Conservation (phyloP, 257 asterid genomes). For the Knoxia roxburghii region DNA sequence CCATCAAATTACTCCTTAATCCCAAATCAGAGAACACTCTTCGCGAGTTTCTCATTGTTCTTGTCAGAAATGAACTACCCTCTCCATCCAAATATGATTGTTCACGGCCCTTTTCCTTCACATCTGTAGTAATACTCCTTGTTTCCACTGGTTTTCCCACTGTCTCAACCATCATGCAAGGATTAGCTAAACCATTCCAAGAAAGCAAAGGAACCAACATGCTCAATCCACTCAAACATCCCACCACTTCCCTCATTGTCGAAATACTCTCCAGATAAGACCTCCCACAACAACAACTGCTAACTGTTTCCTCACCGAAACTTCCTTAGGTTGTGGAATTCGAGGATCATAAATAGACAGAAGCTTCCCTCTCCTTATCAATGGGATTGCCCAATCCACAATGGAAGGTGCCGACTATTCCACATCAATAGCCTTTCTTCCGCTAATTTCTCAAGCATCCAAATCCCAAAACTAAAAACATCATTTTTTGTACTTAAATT, state of each 20-base stretch:
- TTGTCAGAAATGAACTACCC: constrained; percentile 27
- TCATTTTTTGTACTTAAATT: constrained; percentile 67
- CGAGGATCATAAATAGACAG: constrained; percentile 58
- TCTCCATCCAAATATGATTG: constrained; percentile 16
- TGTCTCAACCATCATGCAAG: constrained; percentile 68
- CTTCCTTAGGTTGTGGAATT: constrained; percentile 53
- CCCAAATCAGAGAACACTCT: constrained; percentile 48
- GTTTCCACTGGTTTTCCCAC: constrained; percentile 55
- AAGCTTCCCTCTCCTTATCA: constrained; percentile 69
- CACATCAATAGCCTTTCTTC: constrained; percentile 82
- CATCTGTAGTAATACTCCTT: constrained; percentile 9
- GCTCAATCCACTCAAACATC: constrained; percentile 58
- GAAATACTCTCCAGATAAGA: constrained; percentile 76
- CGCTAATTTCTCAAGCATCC: constrained; percentile 78
- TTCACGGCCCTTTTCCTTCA: constrained; percentile 24
- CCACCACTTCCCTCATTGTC: constrained; percentile 65
- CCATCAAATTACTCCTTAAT: constrained; percentile 56
- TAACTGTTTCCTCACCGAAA: constrained; percentile 56
- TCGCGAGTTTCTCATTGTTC: constrained; percentile 34
- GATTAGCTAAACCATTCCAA: constrained; percentile 70
- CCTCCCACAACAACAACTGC: constrained; percentile 78
- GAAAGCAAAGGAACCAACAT: constrained; percentile 45
- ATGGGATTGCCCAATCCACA: constrained; percentile 85
- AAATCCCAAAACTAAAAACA: constrained; percentile 74
- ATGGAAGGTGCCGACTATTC: constrained; percentile 65